A percentile compares a stretch with the other conserved stretches of the same genome.
Evolutionary conservation across 2,329 filamentous ascomycete species (phyloP).

Genomic region (Septoria petroselini): DNA sequence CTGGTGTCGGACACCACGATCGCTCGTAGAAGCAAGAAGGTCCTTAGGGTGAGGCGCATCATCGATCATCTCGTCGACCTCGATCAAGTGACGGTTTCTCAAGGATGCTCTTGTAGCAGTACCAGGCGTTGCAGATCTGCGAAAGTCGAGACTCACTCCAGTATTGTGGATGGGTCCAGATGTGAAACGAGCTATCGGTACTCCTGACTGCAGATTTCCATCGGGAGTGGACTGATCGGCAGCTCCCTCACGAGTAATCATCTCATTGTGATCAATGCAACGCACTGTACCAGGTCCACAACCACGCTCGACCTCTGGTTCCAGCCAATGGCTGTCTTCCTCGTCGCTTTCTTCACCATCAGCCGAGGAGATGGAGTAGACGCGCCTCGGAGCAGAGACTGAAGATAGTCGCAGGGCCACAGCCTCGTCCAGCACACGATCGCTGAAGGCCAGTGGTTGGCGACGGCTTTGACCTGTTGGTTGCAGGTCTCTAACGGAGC

Average conservation of each 20-base stretch:
- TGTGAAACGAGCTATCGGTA: too few relatives aligned
- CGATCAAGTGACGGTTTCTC: constrained; percentile 22
- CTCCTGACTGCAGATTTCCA: not conserved
- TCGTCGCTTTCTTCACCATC: constrained; percentile 22
- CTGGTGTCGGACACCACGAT: not conserved
- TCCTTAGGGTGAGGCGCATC: not conserved
- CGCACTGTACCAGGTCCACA: constrained; percentile 3
- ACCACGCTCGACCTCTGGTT: not conserved
- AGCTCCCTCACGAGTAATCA: not conserved
- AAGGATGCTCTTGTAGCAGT: constrained; percentile 8
- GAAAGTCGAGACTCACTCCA: constrained; percentile 19
- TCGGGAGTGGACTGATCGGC: not conserved
- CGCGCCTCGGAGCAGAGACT: constrained; percentile 29
- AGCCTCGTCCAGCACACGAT: constrained; percentile 19
- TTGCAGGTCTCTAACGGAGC: not conserved
- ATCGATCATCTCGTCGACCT: constrained; percentile 29
- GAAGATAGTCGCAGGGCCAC: constrained; percentile 30
- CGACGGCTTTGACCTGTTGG: not conserved
- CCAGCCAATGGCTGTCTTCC: constrained; percentile 11
- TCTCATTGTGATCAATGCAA: not conserved
- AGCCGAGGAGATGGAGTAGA: constrained; percentile 24
- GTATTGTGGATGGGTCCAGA: not conserved
- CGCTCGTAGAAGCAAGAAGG: not conserved
- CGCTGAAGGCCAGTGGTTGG: constrained; percentile 25
- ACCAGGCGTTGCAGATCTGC: not conserved